Base-by-base conservation (phyloP, 1,284 basidiomycete species). In the Rhodotorula mucilaginosa region DNA sequence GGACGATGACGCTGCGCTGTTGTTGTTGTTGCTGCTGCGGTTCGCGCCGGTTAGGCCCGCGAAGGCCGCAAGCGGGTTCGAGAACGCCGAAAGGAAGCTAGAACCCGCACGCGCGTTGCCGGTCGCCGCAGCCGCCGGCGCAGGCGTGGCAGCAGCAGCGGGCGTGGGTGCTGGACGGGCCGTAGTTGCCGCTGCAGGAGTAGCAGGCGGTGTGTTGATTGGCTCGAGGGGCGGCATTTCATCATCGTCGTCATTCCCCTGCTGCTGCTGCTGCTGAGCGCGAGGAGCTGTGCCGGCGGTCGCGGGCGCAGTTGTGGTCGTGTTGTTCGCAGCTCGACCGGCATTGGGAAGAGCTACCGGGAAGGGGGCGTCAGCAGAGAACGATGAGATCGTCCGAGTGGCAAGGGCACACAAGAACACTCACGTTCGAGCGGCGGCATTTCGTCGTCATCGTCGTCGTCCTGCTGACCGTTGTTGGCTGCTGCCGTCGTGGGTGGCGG, bases 341-440 rank as follows among this genome's bases (percentile, higher is more conserved):
- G 60, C 39, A 29, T 26, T 18, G 47, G 46, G 18, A 4, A 52
- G 34, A 34, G 67, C 21, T 48, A 44, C 10, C 26, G 54, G 19
- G 26, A 18, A 16, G 0, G 16, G 61, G 16, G 61, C 46, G 59
- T 21, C 15, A 44, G 51, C 15, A 46, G n/a, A 13, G 62, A 56
- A 26, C 18, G 8, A 31, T 12, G 54, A 10, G 48, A 31, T 5
- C 19, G 19, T 12, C 10, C 1, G 29, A 7, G 56, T 23, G 52
- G 46, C 3, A 19, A 5, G 44, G n/a, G 31, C 13, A 23, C 18
- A 34, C 10, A n/a, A 23, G 46, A 26, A 26, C 26, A 26, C 61
- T 3, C 34, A 66, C 64, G 31, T 59, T 70, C 66, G 52, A 68
- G 66, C 0, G 68, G 49, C 7, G 66, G 69, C 67, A 68, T 73